These are phyloP conservation scores for Rhizopogon vulgaris DNA, from an alignment of 768 basidiomycete genomes.

Conservation along the genomic window DNA sequence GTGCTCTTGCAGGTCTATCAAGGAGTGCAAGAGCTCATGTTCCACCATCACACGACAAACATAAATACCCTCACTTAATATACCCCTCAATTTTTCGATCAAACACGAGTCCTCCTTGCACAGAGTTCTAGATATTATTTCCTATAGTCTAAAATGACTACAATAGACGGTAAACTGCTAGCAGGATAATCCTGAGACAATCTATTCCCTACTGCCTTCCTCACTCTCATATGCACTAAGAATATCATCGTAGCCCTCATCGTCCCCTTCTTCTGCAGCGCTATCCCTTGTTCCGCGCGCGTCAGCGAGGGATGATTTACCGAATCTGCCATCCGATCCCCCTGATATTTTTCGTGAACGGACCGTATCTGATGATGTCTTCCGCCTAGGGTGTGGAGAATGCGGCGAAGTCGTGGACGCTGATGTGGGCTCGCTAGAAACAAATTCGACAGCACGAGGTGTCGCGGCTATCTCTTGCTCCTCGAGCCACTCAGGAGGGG, in stretches of 20 bases:
- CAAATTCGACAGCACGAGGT: conserved; percentile 51
- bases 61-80: neutral
- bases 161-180: neutral
- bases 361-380: conserved; percentile 19
- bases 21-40: conserved; percentile 46
- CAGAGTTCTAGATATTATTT: neutral
- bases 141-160: neutral
- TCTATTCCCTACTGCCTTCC: conserved; percentile 33
- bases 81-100: neutral
- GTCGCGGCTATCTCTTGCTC: conserved; percentile 50
- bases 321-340: conserved; percentile 27
- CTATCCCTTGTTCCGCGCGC: conserved; percentile 44
- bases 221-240: conserved; percentile 82
- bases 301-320: conserved; percentile 45
- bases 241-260: conserved; percentile 68
- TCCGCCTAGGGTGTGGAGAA: conserved; percentile 20
- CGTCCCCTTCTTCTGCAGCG: conserved; percentile 72
- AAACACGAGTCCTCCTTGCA: neutral
- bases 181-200: conserved; percentile 4
- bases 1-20: conserved; percentile 56
- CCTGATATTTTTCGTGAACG: conserved; percentile 37
- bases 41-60: conserved; percentile 8
- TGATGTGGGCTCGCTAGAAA: conserved; percentile 23
- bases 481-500: conserved; percentile 48
- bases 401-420: conserved; percentile 23